A percentile compares a stretch with the other conserved stretches of the same genome.
phyloP scores from a whole-genome alignment of 352 stramenopile species.

The Pythium sukuiense region DNA sequence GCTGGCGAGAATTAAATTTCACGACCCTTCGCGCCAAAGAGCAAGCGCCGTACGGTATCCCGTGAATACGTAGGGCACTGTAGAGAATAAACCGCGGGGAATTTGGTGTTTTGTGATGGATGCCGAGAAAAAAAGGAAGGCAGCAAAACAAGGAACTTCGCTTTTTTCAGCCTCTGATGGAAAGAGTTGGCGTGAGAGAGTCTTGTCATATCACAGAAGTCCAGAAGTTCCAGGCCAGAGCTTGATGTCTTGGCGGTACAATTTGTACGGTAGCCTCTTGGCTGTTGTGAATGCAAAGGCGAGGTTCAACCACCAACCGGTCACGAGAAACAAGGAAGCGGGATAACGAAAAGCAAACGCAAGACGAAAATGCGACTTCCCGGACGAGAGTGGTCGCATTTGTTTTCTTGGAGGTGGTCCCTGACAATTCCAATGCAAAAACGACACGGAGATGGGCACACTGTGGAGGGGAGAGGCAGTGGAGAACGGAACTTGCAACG shows the following conservation, averaged over 20 bases:
- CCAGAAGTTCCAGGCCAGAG: neutral
- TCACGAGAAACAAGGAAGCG: neutral
- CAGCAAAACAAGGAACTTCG: neutral
- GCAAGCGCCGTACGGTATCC: neutral
- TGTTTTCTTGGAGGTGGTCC: neutral
- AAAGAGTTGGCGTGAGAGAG: neutral
- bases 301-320: neutral
- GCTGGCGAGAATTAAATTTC: conserved; percentile 25
- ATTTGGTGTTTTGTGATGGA: neutral
- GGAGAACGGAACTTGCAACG: neutral
- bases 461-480: neutral
- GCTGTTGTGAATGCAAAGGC: neutral
- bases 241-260: neutral
- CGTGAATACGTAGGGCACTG: conserved; percentile 8
- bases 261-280: too few species aligned
- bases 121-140: neutral
- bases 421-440: neutral
- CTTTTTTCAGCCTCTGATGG: neutral
- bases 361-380: neutral
- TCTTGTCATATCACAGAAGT: conserved; percentile 4
- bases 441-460: neutral
- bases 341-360: neutral
- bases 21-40: conserved; percentile 9
- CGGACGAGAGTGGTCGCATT: neutral
- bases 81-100: neutral